Evolutionary conservation across 768 basidiomycete species (phyloP).

Genomic region (Sistotremastrum niveocremeum): DNA sequence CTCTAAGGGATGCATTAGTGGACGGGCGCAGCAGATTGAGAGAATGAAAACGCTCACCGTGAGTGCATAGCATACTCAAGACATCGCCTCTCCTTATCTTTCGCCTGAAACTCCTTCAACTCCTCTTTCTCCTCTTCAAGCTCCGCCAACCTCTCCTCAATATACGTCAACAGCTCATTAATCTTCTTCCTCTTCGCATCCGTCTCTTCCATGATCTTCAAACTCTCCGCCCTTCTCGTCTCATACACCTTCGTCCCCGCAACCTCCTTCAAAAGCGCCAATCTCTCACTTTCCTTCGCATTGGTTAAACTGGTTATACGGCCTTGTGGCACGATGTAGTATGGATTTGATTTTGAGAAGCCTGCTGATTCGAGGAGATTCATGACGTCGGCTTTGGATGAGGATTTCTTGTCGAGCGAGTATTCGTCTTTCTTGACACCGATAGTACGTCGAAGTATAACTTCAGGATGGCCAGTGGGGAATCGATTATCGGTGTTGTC

Average conservation of each 20-base stretch:
- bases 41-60: slow-evolving; percentile 16
- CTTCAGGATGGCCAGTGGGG: slow-evolving; percentile 79
- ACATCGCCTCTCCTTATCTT: slow-evolving; percentile 88
- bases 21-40: too few species aligned
- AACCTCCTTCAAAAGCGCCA: slow-evolving; percentile 93
- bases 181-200: slow-evolving; percentile 89
- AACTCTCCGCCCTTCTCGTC: slow-evolving; percentile 78
- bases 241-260: slow-evolving; percentile 98
- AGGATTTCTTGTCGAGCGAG: slow-evolving; percentile 89
- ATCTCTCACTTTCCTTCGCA: slow-evolving; percentile 88
- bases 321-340: slow-evolving; percentile 98
- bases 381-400: slow-evolving; percentile 95
- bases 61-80: slow-evolving; percentile 92
- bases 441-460: slow-evolving; percentile 85
- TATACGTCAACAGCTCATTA: slow-evolving; percentile 76
- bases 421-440: slow-evolving; percentile 99
- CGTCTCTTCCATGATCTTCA: slow-evolving; percentile 96
- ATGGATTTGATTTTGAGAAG: slow-evolving; percentile 96
- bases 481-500: slow-evolving; percentile 93
- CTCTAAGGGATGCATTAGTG: slow-evolving; percentile 14
- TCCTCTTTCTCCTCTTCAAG: slow-evolving; percentile 98
- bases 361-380: slow-evolving; percentile 93
- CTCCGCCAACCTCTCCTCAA: slow-evolving; percentile 79
- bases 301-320: slow-evolving; percentile 93
- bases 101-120: slow-evolving; percentile 89